Conservation (phyloP, 768 basidiomycete species). For the Tricholoma matsutake region DNA sequence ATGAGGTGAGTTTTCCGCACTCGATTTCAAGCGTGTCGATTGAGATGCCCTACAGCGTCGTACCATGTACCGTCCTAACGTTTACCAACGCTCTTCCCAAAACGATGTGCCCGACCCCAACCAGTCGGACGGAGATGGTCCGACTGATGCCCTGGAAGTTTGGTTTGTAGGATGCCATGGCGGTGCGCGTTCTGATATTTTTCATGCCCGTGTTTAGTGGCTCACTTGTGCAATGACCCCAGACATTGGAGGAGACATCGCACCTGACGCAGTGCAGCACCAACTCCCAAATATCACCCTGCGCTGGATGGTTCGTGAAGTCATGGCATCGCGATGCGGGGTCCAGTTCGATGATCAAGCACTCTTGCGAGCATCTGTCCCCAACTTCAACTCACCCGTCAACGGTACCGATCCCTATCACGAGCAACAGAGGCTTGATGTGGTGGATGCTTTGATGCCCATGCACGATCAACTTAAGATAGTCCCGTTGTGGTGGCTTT, state of each 20-base stretch:
- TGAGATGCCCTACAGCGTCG: slow-evolving; percentile 45
- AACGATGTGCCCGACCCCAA: slow-evolving; percentile 3
- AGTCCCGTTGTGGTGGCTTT: slow-evolving; percentile 58
- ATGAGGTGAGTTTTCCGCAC: slow-evolving; percentile 49
- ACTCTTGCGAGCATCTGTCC: slow-evolving; percentile 43
- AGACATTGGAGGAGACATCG: slow-evolving; percentile 76
- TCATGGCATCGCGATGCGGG: slow-evolving; percentile 51
- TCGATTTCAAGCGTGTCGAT: background rate
- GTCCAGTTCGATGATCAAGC: slow-evolving; percentile 53
- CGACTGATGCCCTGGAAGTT: slow-evolving; percentile 63
- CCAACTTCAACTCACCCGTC: slow-evolving; percentile 4
- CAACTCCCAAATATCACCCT: slow-evolving; percentile 60
- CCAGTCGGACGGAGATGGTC: slow-evolving; percentile 3
- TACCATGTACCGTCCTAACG: slow-evolving; percentile 60
- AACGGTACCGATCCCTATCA: slow-evolving; percentile 9
- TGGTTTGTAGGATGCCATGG: slow-evolving; percentile 77
- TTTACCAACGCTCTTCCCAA: slow-evolving; percentile 49
- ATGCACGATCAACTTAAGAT: slow-evolving; percentile 49
- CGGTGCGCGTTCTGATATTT: slow-evolving; percentile 39
- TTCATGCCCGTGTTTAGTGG: background rate
- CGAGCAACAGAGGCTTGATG: slow-evolving; percentile 22
- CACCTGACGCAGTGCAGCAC: slow-evolving; percentile 37
- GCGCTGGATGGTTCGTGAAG: slow-evolving; percentile 78
- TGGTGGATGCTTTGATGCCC: slow-evolving; percentile 42
- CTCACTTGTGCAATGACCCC: background rate